phyloP scores from a whole-genome alignment of 768 basidiomycete genomes.

The Mycena vulgaris region DNA sequence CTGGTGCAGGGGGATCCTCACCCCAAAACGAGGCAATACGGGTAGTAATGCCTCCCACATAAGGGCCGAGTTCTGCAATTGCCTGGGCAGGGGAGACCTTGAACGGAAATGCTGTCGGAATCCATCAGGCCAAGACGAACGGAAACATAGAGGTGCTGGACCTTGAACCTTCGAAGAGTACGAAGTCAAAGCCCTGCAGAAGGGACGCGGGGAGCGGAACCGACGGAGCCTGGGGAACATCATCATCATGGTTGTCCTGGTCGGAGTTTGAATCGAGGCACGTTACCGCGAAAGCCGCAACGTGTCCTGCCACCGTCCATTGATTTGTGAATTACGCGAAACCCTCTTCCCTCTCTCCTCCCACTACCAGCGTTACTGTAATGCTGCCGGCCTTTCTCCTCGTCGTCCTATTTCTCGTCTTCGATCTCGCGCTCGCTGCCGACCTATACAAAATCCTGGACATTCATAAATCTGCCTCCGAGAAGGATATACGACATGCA shows the following conservation, averaged over 20 bases:
- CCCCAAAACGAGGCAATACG: too few relatives aligned
- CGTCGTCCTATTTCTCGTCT: slow-evolving; percentile 53
- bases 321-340: too few relatives aligned
- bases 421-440: slow-evolving; percentile 63
- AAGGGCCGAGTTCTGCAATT: neutral
- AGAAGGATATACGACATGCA: slow-evolving; percentile 91
- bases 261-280: neutral
- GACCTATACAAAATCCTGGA: slow-evolving; percentile 90
- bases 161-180: slow-evolving; percentile 35
- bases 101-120: slow-evolving; percentile 31
- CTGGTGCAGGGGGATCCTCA: too few relatives aligned
- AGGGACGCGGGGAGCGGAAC: neutral
- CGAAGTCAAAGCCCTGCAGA: slow-evolving; percentile 6
- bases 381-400: slow-evolving; percentile 53
- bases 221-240: neutral
- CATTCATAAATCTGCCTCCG: slow-evolving; percentile 84
- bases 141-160: neutral
- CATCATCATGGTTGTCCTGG: neutral
- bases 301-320: too few relatives aligned
- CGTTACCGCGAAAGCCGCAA: neutral
- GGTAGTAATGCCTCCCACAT: neutral
- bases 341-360: slow-evolving; percentile 26
- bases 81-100: slow-evolving; percentile 19
- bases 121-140: slow-evolving; percentile 2
- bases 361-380: slow-evolving; percentile 48